Evolutionary conservation across 108 stramenopile genomes (phyloP).

Genomic region (Nannochloropsis gaditana): DNA sequence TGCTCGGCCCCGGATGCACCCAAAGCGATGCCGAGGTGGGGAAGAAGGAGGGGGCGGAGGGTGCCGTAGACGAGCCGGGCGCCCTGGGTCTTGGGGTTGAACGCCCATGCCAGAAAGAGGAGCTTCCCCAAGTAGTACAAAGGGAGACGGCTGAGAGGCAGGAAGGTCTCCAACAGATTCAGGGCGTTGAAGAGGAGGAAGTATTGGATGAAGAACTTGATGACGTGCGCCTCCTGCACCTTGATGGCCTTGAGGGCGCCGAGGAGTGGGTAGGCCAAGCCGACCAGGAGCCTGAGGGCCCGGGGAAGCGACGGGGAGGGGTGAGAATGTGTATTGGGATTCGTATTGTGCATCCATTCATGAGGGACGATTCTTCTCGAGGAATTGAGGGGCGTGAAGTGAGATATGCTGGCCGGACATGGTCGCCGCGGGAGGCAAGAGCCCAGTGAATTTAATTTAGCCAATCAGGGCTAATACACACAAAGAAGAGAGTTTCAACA

Average conservation of each 20-base stretch:
- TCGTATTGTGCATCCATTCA: too few relatives aligned
- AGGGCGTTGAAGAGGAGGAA: background rate
- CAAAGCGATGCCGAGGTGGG: background rate
- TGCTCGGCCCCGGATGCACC: background rate
- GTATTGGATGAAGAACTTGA: slow-evolving; percentile 14
- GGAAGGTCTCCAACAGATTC: background rate
- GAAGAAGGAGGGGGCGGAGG: background rate
- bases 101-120: background rate
- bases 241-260: slow-evolving; percentile 9
- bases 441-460: too few relatives aligned
- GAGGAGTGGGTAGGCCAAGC: background rate
- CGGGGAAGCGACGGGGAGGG: too few relatives aligned
- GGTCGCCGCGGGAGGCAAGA: too few relatives aligned
- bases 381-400: too few relatives aligned
- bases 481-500: background rate
- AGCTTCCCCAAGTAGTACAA: background rate
- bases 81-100: slow-evolving; percentile 5
- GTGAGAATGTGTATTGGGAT: too few relatives aligned
- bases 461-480: background rate
- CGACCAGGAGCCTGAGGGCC: background rate
- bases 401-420: too few relatives aligned
- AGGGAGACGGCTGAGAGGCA: background rate
- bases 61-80: background rate
- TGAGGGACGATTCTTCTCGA: too few relatives aligned
- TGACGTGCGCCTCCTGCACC: background rate